A percentile compares a stretch with the other conserved stretches of the same genome.
These are phyloP conservation scores for Penicillium ucsense DNA, from an alignment of 495 filamentous ascomycete species.

Conservation along the genomic window DNA sequence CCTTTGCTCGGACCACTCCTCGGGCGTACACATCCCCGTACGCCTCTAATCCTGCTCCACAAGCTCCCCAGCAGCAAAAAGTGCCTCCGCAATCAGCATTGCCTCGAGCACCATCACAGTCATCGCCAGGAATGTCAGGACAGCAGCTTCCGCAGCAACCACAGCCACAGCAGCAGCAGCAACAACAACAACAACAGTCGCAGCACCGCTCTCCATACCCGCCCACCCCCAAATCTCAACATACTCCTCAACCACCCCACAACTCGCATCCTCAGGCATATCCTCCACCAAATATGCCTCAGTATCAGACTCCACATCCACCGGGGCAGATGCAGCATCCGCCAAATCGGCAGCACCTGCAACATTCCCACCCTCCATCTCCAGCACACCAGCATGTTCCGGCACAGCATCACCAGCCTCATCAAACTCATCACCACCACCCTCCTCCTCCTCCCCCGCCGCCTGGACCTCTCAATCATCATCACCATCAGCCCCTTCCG, in stretches of 20 bases:
- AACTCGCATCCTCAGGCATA: conserved; percentile 14
- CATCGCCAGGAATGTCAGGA: no score
- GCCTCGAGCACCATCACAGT: not conserved
- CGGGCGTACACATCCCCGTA: conserved; percentile 36
- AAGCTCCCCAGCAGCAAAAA: conserved; percentile 20
- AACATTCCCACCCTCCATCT: conserved; percentile 10
- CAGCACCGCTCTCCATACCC: conserved; percentile 20
- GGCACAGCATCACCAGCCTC: conserved; percentile 7
- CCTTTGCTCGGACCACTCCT: conserved; percentile 31
- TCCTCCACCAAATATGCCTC: conserved; percentile 11
- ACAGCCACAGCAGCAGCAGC: conserved; percentile 7
- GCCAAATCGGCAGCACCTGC: conserved; percentile 6
- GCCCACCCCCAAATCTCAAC: conserved; percentile 10
- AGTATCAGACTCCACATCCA: conserved; percentile 13
- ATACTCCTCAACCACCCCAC: conserved; percentile 11
- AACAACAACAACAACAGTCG: conserved; percentile 3
- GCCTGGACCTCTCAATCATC: conserved; percentile 9
- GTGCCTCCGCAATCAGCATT: conserved; percentile 14
- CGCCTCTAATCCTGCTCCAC: conserved; percentile 30
- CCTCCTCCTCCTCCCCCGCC: conserved; percentile 21
- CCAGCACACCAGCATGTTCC: conserved; percentile 8
- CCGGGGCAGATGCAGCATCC: conserved; percentile 18
- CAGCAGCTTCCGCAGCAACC: conserved; percentile 11
- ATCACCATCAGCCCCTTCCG: conserved; percentile 7
- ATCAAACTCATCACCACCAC: conserved; percentile 14